Conservation (phyloP, 2,329 filamentous ascomycete genomes). For the Epichloe uncinata region DNA sequence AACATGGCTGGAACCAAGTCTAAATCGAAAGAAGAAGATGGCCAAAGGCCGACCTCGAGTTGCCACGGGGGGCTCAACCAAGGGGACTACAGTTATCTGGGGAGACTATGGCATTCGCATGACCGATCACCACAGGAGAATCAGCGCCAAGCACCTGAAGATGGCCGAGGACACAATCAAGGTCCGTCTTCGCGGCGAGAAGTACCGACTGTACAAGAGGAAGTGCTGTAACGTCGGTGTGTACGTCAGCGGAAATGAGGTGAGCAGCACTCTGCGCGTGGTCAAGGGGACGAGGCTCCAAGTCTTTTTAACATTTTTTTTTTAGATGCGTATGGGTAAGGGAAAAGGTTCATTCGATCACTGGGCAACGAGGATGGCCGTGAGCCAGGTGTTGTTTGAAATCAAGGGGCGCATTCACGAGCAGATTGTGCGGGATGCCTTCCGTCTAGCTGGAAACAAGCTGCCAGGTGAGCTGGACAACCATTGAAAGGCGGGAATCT, state of each 20-base stretch:
- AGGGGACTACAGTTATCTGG: slow-evolving; percentile 92
- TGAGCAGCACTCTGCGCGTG: slow-evolving; percentile 16
- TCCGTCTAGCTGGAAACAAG: slow-evolving; percentile 88
- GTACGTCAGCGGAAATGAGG: slow-evolving; percentile 88
- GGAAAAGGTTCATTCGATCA: slow-evolving; percentile 96
- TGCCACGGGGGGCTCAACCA: slow-evolving; percentile 81
- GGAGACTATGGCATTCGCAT: slow-evolving; percentile 92
- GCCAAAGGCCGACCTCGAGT: slow-evolving; percentile 84
- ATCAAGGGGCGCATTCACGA: slow-evolving; percentile 87
- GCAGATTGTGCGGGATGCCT: slow-evolving; percentile 85
- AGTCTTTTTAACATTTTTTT: slow-evolving; percentile 3
- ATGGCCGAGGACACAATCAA: slow-evolving; percentile 92
- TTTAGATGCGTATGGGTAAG: slow-evolving; percentile 97
- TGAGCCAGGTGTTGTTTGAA: slow-evolving; percentile 88
- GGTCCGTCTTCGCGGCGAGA: slow-evolving; percentile 73
- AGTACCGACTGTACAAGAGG: slow-evolving; percentile 84
- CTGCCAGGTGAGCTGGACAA: slow-evolving; percentile 56
- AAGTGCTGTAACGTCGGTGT: slow-evolving; percentile 90
- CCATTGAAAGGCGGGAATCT: background rate
- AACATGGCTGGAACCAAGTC: slow-evolving; percentile 73
- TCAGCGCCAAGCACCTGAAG: slow-evolving; percentile 76
- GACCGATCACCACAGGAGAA: slow-evolving; percentile 82
- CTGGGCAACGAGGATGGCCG: slow-evolving; percentile 81
- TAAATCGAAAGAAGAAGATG: slow-evolving; percentile 68
- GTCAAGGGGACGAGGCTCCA: background rate